Evolutionary conservation across 768 basidiomycete genomes (phyloP), one percentile per base, ranked within the genome.

Genomic region (Pleurotus tuber-regium): DNA sequence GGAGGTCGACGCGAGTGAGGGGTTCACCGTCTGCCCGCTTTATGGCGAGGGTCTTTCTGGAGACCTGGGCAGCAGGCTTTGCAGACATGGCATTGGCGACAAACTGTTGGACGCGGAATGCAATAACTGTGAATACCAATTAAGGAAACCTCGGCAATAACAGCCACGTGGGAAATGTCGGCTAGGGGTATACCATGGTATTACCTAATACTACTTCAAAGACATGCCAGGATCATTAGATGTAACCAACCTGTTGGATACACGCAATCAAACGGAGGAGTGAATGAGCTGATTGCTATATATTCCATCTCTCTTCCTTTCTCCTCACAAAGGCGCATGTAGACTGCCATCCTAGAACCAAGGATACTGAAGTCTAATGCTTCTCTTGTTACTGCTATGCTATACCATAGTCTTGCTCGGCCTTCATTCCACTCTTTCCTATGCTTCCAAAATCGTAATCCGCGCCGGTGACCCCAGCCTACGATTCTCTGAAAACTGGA

Each of bases 11-110:
- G 38, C 91, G 82, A 19, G 86, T 86, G 56, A 94, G 75, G 48
- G 89, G 86, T 60, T 91, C 89, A 10, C 87, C 90, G 63, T 92
- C 89, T 60, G 79, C 80, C 59, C 86, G 83, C 70, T 90, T 90
- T 68, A 90, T 90, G 47, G 88, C 86, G 52, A 89, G 72, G 29
- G 84, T 83, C 66, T 84, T 86, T 48, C 40, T 35, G 10, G 51
- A 48, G 46, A 48, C 46, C 46, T 48, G 46, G 28, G 46, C 18
- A 30, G 14, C 16, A 14, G 28, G 46, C 46, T 48, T 48, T 11
- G 28, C 29, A 18, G 46, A 48, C 46, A 48, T 48, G 18, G 46
- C 46, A 48, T 48, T 35, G 35, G 35, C 21, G 35, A 19, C 21
- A 19, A 38, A 38, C n/a, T n/a, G n/a, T n/a, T n/a, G n/a, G n/a